Evolutionary conservation across 371 early-diverging fungal genomes (phyloP).

Genomic region (Syncephalastrum racemosum): DNA sequence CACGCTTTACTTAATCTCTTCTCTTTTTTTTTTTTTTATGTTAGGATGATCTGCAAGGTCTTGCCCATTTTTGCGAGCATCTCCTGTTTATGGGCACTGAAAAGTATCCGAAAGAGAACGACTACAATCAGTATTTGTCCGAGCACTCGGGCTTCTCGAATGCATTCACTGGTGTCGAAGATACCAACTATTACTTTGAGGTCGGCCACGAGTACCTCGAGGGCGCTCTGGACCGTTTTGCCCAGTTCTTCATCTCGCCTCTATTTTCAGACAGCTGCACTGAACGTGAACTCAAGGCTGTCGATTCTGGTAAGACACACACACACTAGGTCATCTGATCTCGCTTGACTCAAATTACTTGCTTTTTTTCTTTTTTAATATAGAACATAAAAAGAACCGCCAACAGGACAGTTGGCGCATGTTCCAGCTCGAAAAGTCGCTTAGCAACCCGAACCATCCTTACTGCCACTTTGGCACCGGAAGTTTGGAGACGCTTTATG

Average conservation of each 20-base stretch:
- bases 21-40: neutral
- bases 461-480: slow-evolving; percentile 84
- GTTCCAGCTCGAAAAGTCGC: slow-evolving; percentile 76
- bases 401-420: slow-evolving; percentile 86
- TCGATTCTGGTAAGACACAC: slow-evolving; percentile 71
- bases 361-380: slow-evolving; percentile 8
- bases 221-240: slow-evolving; percentile 93
- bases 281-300: slow-evolving; percentile 91
- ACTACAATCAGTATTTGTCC: slow-evolving; percentile 83
- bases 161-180: slow-evolving; percentile 88
- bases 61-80: slow-evolving; percentile 99
- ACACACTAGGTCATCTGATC: neutral
- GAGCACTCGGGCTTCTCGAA: slow-evolving; percentile 91
- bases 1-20: too few species aligned
- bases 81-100: slow-evolving; percentile 86
- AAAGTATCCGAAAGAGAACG: slow-evolving; percentile 93
- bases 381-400: slow-evolving; percentile 90
- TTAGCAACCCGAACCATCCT: slow-evolving; percentile 78
- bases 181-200: slow-evolving; percentile 96
- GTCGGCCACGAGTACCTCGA: slow-evolving; percentile 82
- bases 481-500: slow-evolving; percentile 79
- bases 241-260: slow-evolving; percentile 92
- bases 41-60: slow-evolving; percentile 73
- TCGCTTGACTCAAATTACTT: neutral
- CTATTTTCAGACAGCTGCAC: slow-evolving; percentile 84